Evolutionary conservation across 106 monocot species (phyloP).

Genomic region (Amphibolis antarctica): DNA sequence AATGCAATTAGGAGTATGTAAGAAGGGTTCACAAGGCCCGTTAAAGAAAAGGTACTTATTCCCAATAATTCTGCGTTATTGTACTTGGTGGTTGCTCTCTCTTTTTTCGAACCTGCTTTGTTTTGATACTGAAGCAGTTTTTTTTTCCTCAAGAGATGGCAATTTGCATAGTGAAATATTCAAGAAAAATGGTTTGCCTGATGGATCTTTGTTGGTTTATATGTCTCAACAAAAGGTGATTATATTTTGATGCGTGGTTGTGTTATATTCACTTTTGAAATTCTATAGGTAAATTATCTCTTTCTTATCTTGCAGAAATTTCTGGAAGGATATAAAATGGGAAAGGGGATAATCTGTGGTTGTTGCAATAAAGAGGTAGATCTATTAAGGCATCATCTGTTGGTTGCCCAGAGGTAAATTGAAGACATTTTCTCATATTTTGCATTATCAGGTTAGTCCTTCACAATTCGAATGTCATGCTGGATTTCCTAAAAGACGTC

Average conservation of each 20-base stretch:
- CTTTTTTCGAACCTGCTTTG: background rate
- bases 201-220: constrained; percentile 47
- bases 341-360: constrained; percentile 37
- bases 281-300: background rate
- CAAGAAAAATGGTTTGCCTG: constrained; percentile 35
- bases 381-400: background rate
- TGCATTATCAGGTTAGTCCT: constrained; percentile 9
- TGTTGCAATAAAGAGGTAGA: constrained; percentile 45
- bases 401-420: background rate
- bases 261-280: background rate
- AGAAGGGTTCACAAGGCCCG: no score
- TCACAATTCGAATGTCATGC: constrained; percentile 27
- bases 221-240: constrained; percentile 1
- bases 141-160: constrained; percentile 27
- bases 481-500: constrained; percentile 19
- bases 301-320: constrained; percentile 24
- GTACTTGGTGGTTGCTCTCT: background rate
- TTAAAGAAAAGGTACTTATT: background rate
- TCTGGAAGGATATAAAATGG: constrained; percentile 41
- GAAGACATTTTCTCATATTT: background rate
- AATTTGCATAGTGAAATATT: constrained; percentile 40
- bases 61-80: background rate
- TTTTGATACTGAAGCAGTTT: background rate
- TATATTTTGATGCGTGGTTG: background rate
- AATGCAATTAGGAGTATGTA: no score